Percentiles rank a stretch among this genome's conserved stretches.
phyloP scores from a whole-genome alignment of 2,329 filamentous ascomycete species.

The Ascochyta pisi region DNA sequence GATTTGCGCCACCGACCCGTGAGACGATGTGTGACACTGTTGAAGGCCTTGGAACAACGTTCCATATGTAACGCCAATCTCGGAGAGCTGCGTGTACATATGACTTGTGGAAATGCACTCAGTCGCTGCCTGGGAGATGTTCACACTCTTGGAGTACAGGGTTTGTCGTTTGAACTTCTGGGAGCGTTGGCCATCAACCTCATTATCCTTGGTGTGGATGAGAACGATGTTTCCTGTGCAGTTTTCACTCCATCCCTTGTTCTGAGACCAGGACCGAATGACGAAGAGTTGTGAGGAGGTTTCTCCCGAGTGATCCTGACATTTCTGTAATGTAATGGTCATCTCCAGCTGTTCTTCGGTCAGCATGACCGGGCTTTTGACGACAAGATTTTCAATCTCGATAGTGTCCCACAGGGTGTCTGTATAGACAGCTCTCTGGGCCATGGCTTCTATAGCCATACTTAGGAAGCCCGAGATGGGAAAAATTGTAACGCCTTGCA shows the following conservation, averaged over 20 bases:
- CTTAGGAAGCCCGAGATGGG: slow-evolving; percentile 45
- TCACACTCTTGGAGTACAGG: slow-evolving; percentile 16
- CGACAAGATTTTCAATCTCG: slow-evolving; percentile 27
- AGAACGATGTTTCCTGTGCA: slow-evolving; percentile 55
- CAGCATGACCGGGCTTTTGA: slow-evolving; percentile 33
- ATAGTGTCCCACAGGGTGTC: slow-evolving; percentile 22
- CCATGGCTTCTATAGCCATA: slow-evolving; percentile 44
- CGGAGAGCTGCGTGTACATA: slow-evolving; percentile 57
- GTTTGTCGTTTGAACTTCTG: slow-evolving; percentile 16
- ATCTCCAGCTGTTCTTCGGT: slow-evolving; percentile 42
- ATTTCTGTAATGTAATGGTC: slow-evolving; percentile 33
- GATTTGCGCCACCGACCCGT: slow-evolving; percentile 35
- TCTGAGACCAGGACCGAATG: slow-evolving; percentile 61
- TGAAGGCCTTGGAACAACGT: slow-evolving; percentile 60
- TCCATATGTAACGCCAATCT: slow-evolving; percentile 60
- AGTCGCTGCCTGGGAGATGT: slow-evolving; percentile 9
- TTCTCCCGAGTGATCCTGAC: not conserved
- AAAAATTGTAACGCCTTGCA: slow-evolving; percentile 41
- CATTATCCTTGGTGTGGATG: slow-evolving; percentile 47
- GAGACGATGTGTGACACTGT: slow-evolving; percentile 52
- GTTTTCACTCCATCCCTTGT: slow-evolving; percentile 64
- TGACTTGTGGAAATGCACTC: slow-evolving; percentile 27
- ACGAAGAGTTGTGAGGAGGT: slow-evolving; percentile 49
- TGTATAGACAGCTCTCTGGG: slow-evolving; percentile 21
- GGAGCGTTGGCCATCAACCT: slow-evolving; percentile 47